Percentiles rank a stretch among this genome's conserved stretches.
phyloP scores from a whole-genome alignment of 75 land plant genomes.

The Pinus taeda region DNA sequence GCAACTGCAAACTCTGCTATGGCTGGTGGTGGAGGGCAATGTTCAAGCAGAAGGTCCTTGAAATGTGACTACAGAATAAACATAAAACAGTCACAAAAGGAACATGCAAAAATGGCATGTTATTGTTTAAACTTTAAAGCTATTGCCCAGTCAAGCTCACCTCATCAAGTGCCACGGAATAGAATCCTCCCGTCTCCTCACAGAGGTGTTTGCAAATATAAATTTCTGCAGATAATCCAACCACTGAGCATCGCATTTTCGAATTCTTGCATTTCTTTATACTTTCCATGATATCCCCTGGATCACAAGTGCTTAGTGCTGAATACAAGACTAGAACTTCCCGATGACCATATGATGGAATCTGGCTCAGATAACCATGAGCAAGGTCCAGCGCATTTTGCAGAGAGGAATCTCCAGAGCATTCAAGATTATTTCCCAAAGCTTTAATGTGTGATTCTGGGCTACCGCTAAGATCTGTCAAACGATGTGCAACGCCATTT shows the following conservation, averaged over 20 bases:
- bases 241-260: slow-evolving; percentile 90
- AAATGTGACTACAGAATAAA: slow-evolving; percentile 63
- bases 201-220: slow-evolving; percentile 93
- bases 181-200: slow-evolving; percentile 90
- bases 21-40: slow-evolving; percentile 98
- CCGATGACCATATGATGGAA: slow-evolving; percentile 93
- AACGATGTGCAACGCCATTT: slow-evolving; percentile 83
- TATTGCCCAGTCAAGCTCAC: slow-evolving; percentile 28
- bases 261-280: slow-evolving; percentile 81
- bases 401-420: slow-evolving; percentile 90
- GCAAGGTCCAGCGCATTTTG: slow-evolving; percentile 93
- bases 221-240: slow-evolving; percentile 94
- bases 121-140: not conserved
- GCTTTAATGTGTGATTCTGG: slow-evolving; percentile 93
- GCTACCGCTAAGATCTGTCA: slow-evolving; percentile 95
- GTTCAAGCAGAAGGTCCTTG: slow-evolving; percentile 86
- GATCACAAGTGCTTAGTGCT: slow-evolving; percentile 95
- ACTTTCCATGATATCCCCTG: slow-evolving; percentile 94
- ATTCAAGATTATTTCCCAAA: slow-evolving; percentile 68
- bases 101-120: not conserved
- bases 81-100: not conserved
- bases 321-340: slow-evolving; percentile 84
- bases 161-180: slow-evolving; percentile 91
- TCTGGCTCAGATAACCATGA: slow-evolving; percentile 61
- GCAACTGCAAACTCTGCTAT: slow-evolving; percentile 88